Percentiles rank a stretch among this genome's conserved stretches.
phyloP scores from a whole-genome alignment of 345 rosid species.

The Leavenworthia alabamica region DNA sequence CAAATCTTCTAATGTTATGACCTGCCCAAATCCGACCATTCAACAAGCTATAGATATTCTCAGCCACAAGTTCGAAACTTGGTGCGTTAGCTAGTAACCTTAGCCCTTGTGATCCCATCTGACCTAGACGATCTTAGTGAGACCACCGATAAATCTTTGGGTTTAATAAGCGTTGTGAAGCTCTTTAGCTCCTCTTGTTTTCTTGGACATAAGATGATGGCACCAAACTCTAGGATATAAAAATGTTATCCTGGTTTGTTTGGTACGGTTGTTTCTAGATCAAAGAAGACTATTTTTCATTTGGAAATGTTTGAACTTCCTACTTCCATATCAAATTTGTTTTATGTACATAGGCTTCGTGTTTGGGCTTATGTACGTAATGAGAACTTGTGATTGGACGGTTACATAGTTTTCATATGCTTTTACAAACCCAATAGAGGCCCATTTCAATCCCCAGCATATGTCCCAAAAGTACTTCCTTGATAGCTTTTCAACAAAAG shows the following conservation, averaged over 20 bases:
- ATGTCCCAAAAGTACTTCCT: not conserved
- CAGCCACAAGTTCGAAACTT: conserved; percentile 55
- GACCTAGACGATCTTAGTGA: conserved; percentile 46
- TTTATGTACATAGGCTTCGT: too few relatives aligned
- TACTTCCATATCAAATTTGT: conserved; percentile 22
- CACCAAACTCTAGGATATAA: conserved; percentile 75
- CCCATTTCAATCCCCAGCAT: not conserved
- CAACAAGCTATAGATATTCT: conserved; percentile 50
- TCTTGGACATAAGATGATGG: conserved; percentile 64
- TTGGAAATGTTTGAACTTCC: conserved; percentile 15
- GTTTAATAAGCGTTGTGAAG: conserved; percentile 64
- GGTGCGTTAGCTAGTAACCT: conserved; percentile 69
- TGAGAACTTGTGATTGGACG: conserved; percentile 28
- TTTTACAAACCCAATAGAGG: not conserved
- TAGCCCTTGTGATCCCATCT: conserved; percentile 66
- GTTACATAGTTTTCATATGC: not conserved
- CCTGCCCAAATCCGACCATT: conserved; percentile 92
- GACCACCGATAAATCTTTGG: conserved; percentile 51
- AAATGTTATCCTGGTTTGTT: conserved; percentile 50
- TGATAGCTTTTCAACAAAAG: not conserved
- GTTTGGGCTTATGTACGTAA: too few relatives aligned
- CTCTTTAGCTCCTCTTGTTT: conserved; percentile 63
- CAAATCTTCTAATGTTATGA: conserved; percentile 85
- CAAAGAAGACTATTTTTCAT: conserved; percentile 71
- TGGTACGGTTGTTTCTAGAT: conserved; percentile 83